Evolutionary conservation across 306 rosid genomes (phyloP).

Genomic region (Quercus bicolor): DNA sequence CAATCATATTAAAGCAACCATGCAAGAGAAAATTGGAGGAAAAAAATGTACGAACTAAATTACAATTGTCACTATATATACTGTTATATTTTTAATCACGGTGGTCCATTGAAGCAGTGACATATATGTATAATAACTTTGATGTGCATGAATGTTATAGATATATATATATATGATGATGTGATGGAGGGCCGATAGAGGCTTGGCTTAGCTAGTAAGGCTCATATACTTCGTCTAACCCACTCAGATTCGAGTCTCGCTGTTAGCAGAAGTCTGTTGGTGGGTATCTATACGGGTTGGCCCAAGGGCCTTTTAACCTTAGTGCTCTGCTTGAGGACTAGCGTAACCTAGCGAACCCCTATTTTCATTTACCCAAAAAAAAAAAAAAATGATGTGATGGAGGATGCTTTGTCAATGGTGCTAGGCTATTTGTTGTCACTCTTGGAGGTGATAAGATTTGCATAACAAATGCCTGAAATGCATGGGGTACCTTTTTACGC

Average conservation of each 20-base stretch:
- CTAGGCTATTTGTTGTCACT: conserved; percentile 36
- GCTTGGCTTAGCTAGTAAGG: too few relatives aligned
- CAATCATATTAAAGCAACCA: conserved; percentile 29
- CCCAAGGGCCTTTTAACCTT: too few relatives aligned
- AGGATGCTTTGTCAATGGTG: conserved; percentile 11
- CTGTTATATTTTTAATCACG: conserved; percentile 20
- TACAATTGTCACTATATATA: conserved; percentile 31
- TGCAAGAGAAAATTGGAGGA: conserved; percentile 36
- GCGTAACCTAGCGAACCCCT: too few relatives aligned
- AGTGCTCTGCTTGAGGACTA: too few relatives aligned
- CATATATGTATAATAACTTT: neutral
- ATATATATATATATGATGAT: conserved; percentile 19
- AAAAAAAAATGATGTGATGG: conserved; percentile 5
- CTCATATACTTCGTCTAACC: too few relatives aligned
- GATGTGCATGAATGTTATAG: conserved; percentile 8
- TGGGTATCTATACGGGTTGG: too few relatives aligned
- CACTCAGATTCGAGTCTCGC: too few relatives aligned
- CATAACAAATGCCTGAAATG: conserved; percentile 37
- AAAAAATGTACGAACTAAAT: conserved; percentile 24
- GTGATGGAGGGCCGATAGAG: conserved; percentile 1
- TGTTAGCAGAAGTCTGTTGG: too few relatives aligned
- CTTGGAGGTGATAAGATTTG: conserved; percentile 36
- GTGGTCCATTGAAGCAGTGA: conserved; percentile 44
- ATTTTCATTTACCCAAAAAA: too few relatives aligned
- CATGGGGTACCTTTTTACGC: conserved; percentile 36